Base-by-base conservation (phyloP, 805 yeast genomes). In the Starmerella bombicola region DNA sequence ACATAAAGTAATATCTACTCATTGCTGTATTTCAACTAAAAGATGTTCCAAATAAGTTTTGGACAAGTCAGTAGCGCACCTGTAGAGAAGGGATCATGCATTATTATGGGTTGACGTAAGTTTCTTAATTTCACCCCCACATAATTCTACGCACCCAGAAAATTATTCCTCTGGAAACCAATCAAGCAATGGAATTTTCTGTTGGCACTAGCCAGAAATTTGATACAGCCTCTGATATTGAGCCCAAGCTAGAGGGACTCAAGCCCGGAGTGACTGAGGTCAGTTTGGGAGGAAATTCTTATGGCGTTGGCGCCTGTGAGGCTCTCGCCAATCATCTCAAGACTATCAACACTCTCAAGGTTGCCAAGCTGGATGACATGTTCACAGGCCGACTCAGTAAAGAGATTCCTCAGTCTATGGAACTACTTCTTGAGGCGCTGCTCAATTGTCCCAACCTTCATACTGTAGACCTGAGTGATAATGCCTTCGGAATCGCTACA, bases 401-500 rank as follows among this genome's bases (percentile, higher is more conserved):
- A 43, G 99, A 91, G 63, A 93, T 91, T 48, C 97, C 96, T 17
- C 72, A 75, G 49, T 76, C 94, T 4, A 70, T 91, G 58, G 73
- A 72, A 43, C 67, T 69, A 50, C 66, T 91, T 48, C 72, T 86
- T 47, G 80, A 85, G 17, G 80, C 81, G 2, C 68, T 91, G 39
- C 66, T 82, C 49, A 61, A 73, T 48, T 77, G 83, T 52, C 73
- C 78, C 37, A 71, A 78, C 21, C 68, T 88, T 51, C 71, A 71
- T 47, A 76, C 83, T 30, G 66, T 91, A 45, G 81, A 91, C 60
- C 68, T 91, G 48, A 78, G 93, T 54, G 98, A 91, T 61, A 91
- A 91, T 59, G 99, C 99, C 0, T 80, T 88, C 59, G 99, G 99
- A 10, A 78, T 91, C 56, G 93, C 91, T 56, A 81, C 97, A 19